These are phyloP conservation scores for Conringia planisiliqua DNA, from an alignment of 345 rosid species.

Conservation along the genomic window DNA sequence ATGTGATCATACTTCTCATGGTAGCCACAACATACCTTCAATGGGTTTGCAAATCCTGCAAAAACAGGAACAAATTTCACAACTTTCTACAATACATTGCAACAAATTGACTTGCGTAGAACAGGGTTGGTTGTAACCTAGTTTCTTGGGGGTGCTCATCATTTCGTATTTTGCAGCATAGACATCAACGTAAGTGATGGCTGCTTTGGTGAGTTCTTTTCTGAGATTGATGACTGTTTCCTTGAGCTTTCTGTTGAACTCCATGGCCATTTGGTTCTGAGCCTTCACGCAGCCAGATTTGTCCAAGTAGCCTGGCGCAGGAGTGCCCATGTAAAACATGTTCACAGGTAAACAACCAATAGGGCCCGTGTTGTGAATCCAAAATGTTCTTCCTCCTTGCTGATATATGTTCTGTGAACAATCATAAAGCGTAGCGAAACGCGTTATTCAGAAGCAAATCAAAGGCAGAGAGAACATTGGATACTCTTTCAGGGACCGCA, in stretches of 20 bases:
- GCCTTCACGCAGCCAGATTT: constrained; percentile 67
- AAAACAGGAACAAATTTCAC: background rate
- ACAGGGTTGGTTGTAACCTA: constrained; percentile 41
- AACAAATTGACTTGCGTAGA: constrained; percentile 2
- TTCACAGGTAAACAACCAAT: constrained; percentile 83
- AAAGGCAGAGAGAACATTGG: constrained; percentile 1
- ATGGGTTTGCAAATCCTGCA: constrained; percentile 56
- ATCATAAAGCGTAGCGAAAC: background rate
- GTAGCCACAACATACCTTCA: constrained; percentile 64
- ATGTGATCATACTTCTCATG: constrained; percentile 54
- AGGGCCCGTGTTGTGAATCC: constrained; percentile 90
- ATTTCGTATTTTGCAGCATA: constrained; percentile 69
- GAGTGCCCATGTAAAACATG: constrained; percentile 59
- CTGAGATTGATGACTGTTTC: constrained; percentile 52
- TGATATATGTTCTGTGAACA: constrained; percentile 41
- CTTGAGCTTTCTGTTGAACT: constrained; percentile 70
- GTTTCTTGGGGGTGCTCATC: constrained; percentile 55
- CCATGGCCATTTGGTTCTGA: constrained; percentile 71
- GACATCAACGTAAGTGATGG: constrained; percentile 74
- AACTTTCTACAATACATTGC: background rate
- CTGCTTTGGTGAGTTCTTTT: constrained; percentile 60
- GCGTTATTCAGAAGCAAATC: background rate
- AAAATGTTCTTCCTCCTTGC: constrained; percentile 54
- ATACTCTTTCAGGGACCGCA: background rate
- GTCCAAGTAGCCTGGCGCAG: constrained; percentile 66